Conservation (phyloP, 805 yeast species). For the Sungouiozyma ichnusensis region DNA sequence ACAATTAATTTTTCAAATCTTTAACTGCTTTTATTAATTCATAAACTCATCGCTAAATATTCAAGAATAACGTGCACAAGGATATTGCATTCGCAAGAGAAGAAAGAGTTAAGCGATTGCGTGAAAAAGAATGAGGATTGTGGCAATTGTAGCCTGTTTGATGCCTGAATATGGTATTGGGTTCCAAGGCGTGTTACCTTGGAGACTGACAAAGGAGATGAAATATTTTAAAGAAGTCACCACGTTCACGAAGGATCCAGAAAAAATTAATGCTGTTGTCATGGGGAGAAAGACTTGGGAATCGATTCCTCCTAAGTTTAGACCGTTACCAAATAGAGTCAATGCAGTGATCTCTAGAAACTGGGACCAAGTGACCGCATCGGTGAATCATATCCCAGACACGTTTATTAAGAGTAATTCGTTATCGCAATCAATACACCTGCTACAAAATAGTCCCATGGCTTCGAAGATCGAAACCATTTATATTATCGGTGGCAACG, state of each 20-base stretch:
- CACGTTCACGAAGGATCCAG: constrained; percentile 29
- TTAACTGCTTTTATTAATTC: not conserved
- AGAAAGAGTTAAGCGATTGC: constrained; percentile 4
- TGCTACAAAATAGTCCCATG: not conserved
- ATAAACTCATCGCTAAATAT: not conserved
- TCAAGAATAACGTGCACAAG: too few relatives aligned
- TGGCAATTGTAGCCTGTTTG: constrained; percentile 79
- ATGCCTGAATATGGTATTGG: constrained; percentile 81
- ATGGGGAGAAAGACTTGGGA: constrained; percentile 98
- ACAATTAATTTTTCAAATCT: not conserved
- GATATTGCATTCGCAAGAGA: too few relatives aligned
- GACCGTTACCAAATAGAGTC: constrained; percentile 68
- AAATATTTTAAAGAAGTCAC: constrained; percentile 75
- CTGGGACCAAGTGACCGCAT: not conserved
- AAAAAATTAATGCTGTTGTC: constrained; percentile 58
- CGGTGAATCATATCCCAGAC: constrained; percentile 2
- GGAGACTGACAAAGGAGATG: constrained; percentile 81
- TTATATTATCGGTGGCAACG: constrained; percentile 89
- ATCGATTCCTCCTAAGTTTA: constrained; percentile 72
- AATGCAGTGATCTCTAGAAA: constrained; percentile 67
- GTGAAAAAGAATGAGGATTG: constrained; percentile 37
- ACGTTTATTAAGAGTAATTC: constrained; percentile 30
- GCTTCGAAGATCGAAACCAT: constrained; percentile 38
- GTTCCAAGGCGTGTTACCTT: constrained; percentile 67
- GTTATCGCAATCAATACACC: constrained; percentile 34